These are phyloP conservation scores for Xylariaceae sp. DNA, from an alignment of 2,329 filamentous ascomycete species.

Conservation along the genomic window DNA sequence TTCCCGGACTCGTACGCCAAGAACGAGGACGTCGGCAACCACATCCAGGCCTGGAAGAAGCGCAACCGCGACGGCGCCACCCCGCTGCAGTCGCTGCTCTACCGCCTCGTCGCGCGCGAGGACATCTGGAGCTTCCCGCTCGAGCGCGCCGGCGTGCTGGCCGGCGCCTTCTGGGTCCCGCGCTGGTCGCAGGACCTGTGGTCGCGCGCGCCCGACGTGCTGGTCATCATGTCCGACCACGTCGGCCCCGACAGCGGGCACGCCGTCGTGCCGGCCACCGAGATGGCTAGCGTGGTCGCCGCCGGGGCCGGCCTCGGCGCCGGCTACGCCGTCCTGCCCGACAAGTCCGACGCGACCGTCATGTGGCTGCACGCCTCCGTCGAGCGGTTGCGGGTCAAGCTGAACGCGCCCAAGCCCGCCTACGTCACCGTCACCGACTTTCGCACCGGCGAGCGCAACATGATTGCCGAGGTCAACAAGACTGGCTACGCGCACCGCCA, in stretches of 20 bases:
- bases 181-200: constrained; percentile 19
- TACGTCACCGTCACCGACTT: constrained; percentile 20
- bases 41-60: constrained; percentile 20
- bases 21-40: constrained; percentile 20
- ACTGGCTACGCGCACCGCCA: constrained; percentile 10
- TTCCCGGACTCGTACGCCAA: constrained; percentile 16
- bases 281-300: constrained; percentile 21
- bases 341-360: constrained; percentile 20
- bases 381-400: constrained; percentile 17
- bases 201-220: constrained; percentile 21
- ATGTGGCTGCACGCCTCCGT: constrained; percentile 19
- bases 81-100: constrained; percentile 19
- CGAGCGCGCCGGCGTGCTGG: constrained; percentile 14
- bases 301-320: constrained; percentile 16
- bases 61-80: constrained; percentile 20
- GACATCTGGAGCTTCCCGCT: constrained; percentile 20
- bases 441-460: constrained; percentile 19
- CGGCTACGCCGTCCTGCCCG: constrained; percentile 21
- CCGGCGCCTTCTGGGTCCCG: constrained; percentile 21
- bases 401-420: constrained; percentile 16
- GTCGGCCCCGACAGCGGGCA: constrained; percentile 19
- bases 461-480: constrained; percentile 17
- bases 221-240: constrained; percentile 19
- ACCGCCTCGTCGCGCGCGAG: constrained; percentile 18
- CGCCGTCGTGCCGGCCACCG: constrained; percentile 19